Percentiles rank a stretch among this genome's conserved stretches.
These are phyloP conservation scores for Ananas comosus DNA, from an alignment of 176 grass and related monocot genomes.

Conservation along the genomic window DNA sequence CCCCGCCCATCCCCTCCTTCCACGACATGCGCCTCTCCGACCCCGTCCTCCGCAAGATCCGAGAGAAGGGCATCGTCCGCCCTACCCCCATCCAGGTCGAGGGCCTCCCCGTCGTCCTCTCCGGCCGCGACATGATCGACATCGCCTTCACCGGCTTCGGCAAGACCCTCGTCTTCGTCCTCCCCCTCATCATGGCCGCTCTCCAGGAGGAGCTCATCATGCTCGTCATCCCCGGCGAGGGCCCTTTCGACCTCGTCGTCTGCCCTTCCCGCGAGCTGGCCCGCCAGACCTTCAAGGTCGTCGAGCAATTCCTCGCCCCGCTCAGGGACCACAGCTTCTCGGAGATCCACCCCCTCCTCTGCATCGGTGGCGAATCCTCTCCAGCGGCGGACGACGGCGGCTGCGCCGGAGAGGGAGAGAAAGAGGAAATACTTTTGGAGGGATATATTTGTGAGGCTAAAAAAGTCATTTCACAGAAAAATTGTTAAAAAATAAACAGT, in stretches of 20 bases:
- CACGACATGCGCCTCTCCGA: conserved; percentile 64
- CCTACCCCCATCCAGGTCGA: conserved; percentile 95
- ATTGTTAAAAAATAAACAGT: too few relatives aligned
- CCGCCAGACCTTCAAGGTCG: conserved; percentile 75
- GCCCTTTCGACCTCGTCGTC: conserved; percentile 70
- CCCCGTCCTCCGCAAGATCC: conserved; percentile 51
- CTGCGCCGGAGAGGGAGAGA: too few relatives aligned
- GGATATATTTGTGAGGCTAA: too few relatives aligned
- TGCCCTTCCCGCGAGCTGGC: conserved; percentile 86
- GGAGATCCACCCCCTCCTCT: conserved; percentile 65
- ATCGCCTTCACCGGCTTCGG: conserved; percentile 80
- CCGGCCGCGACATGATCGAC: conserved; percentile 88
- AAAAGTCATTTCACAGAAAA: too few relatives aligned
- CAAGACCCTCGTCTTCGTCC: conserved; percentile 79
- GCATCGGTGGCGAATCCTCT: conserved; percentile 80
- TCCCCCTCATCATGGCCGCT: conserved; percentile 69
- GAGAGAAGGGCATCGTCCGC: conserved; percentile 60
- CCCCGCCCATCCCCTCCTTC: conserved; percentile 59
- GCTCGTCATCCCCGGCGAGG: conserved; percentile 78
- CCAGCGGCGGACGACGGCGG: too few relatives aligned
- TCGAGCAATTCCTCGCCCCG: conserved; percentile 46
- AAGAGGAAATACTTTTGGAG: too few relatives aligned
- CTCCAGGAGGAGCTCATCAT: conserved; percentile 76
- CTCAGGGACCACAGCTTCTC: conserved; percentile 52
- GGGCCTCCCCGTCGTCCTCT: conserved; percentile 61